A percentile compares a stretch with the other conserved stretches of the same genome.
phyloP scores from a whole-genome alignment of 2,329 filamentous ascomycete genomes.

The Rhynchosporium secalis region DNA sequence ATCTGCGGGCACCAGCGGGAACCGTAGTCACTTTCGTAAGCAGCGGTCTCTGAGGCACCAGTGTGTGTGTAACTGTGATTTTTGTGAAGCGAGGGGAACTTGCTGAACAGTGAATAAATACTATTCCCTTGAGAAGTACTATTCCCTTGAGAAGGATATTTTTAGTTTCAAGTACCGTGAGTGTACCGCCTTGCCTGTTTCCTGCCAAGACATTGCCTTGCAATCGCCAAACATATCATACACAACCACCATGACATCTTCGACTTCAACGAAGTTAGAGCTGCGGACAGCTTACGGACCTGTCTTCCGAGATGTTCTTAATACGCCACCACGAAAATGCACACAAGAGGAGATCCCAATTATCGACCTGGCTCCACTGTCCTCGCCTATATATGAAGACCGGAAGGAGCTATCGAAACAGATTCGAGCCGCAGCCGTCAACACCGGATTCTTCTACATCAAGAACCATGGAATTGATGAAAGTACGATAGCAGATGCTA shows the following conservation, averaged over 20 bases:
- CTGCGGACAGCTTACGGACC: conserved; percentile 47
- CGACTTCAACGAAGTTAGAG: conserved; percentile 44
- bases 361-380: conserved; percentile 45
- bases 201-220: background rate
- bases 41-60: background rate
- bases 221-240: conserved; percentile 8
- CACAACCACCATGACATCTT: conserved; percentile 24
- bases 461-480: conserved; percentile 46
- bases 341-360: conserved; percentile 48
- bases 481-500: conserved; percentile 38
- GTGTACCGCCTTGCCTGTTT: no score
- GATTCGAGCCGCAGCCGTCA: conserved; percentile 45
- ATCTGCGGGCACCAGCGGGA: background rate
- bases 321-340: conserved; percentile 44
- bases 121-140: no score
- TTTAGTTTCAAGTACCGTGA: no score
- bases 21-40: background rate
- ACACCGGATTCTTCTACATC: conserved; percentile 51
- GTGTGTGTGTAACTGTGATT: background rate
- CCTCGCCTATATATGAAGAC: conserved; percentile 41
- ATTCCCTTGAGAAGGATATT: no score
- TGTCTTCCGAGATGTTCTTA: conserved; percentile 46
- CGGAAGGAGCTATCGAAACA: conserved; percentile 43
- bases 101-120: no score
- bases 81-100: background rate